These are phyloP conservation scores for Hypomontagnella submonticulosa DNA, from an alignment of 495 filamentous ascomycete species.

Conservation along the genomic window DNA sequence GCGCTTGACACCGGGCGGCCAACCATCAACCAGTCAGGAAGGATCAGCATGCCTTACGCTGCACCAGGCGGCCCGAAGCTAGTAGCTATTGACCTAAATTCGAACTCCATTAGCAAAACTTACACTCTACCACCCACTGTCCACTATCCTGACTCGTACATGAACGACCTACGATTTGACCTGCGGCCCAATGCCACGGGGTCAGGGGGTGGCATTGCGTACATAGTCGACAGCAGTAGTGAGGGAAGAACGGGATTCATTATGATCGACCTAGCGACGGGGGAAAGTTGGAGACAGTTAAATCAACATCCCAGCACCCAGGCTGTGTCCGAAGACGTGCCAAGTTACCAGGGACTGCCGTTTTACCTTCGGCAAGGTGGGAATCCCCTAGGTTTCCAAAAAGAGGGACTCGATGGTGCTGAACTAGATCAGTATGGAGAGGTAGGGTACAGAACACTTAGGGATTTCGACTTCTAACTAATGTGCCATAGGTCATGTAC, in stretches of 20 bases:
- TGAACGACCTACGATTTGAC: slow-evolving; percentile 58
- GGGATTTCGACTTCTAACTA: neutral
- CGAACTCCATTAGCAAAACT: slow-evolving; percentile 49
- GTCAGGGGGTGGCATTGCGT: slow-evolving; percentile 53
- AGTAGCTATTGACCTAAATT: slow-evolving; percentile 52
- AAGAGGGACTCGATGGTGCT: slow-evolving; percentile 53
- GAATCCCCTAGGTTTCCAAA: slow-evolving; percentile 41
- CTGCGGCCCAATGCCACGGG: slow-evolving; percentile 49
- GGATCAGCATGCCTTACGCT: slow-evolving; percentile 52
- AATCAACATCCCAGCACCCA: slow-evolving; percentile 51
- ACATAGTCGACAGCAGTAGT: slow-evolving; percentile 55
- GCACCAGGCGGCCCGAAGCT: slow-evolving; percentile 55
- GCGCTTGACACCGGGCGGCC: slow-evolving; percentile 55
- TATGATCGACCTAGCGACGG: slow-evolving; percentile 56
- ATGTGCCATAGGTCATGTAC: slow-evolving; percentile 48
- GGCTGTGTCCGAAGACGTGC: slow-evolving; percentile 46
- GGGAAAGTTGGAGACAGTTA: slow-evolving; percentile 54
- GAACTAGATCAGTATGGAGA: slow-evolving; percentile 45
- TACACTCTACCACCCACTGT: slow-evolving; percentile 52
- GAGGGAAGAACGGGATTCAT: slow-evolving; percentile 57
- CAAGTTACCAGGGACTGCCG: slow-evolving; percentile 33
- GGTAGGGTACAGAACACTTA: slow-evolving; percentile 13
- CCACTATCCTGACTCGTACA: slow-evolving; percentile 53
- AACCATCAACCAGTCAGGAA: slow-evolving; percentile 51
- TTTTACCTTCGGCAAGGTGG: slow-evolving; percentile 49